Conservation (phyloP, 208 protist genomes). For the Trypanosoma scelopori region DNA sequence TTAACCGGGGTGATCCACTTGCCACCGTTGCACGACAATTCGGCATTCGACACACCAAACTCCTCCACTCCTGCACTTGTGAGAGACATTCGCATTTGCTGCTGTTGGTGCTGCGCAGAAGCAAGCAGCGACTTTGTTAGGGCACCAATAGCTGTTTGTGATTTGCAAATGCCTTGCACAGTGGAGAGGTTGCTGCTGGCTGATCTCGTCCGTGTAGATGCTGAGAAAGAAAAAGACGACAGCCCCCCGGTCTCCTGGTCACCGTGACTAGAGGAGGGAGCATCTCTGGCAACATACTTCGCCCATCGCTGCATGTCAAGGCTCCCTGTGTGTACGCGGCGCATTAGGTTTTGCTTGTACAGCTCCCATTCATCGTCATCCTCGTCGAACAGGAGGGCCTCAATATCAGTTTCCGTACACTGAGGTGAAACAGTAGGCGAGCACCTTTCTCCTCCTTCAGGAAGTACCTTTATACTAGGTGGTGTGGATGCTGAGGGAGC, state of each 20-base stretch:
- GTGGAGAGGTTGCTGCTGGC: background rate
- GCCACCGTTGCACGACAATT: background rate
- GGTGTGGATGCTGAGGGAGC: background rate
- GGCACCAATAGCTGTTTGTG: too few relatives aligned
- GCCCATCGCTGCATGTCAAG: conserved; percentile 2
- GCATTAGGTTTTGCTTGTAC: conserved; percentile 33
- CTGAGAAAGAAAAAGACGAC: conserved; percentile 1
- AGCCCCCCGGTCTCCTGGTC: conserved; percentile 4
- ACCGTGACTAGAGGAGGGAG: background rate
- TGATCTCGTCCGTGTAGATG: conserved; percentile 5
- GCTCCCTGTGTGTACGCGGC: background rate
- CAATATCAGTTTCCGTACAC: conserved; percentile 1
- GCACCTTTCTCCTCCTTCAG: background rate
- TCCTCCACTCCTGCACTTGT: conserved; percentile 8
- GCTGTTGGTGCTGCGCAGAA: background rate
- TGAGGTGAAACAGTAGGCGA: background rate
- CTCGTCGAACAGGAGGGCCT: conserved; percentile 31
- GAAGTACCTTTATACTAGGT: background rate
- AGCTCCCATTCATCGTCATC: conserved; percentile 67
- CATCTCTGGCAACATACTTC: conserved; percentile 14
- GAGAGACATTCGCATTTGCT: conserved; percentile 15
- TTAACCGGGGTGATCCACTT: background rate
- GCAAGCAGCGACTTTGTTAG: too few relatives aligned
- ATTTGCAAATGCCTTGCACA: too few relatives aligned
- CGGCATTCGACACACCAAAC: background rate